Base-by-base conservation (phyloP, 2,329 filamentous ascomycete genomes). In the Hymenoscyphus repandus region DNA sequence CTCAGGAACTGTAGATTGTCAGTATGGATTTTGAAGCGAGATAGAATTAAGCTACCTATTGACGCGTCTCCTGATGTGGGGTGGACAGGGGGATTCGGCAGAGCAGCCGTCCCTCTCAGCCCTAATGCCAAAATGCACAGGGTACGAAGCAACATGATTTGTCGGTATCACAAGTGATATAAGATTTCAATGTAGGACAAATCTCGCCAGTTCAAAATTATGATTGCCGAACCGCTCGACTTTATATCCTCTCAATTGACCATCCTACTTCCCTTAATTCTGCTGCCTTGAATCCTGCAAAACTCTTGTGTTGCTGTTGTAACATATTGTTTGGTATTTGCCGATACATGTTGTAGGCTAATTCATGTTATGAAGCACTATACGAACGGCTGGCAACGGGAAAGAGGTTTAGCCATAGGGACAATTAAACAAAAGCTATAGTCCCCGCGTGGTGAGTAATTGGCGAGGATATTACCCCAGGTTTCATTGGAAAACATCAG, bases 31-130 rank as follows among this genome's bases (percentile, higher is more conserved):
- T 20, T n/a, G 13, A 47, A 49, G 17, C 13, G 18, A 31, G 17
- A 2, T 12, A 11, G 15, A 20, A 41, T 13, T 20, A 38, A 34
- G 6, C 17, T 38, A 49, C 47, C 43, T 18, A 18, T 43, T 36
- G 39, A 20, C n/a, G 39, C 11, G 17, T 12, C 9, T n/a, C 13
- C 36, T 7, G 15, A 43, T n/a, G 44, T 46, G 44, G 20, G 31
- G 30, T 34, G 13, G 43, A 37, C 47, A 48, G 36, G 46, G 38
- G 47, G 47, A 33, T 44, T 49, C 39, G 47, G 47, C 17, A 49
- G 32, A 11, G 47, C 47, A 44, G 43, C 39, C 32, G 47, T 49
- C 12, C 47, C 47, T 9, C 32, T 49, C 47, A 49, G 47, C 47
- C 47, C 47, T 49, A 49, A 17, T 18, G 33, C 22, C 39, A 43